Conservation (phyloP, 2,329 filamentous ascomycete species). For the Talaromyces amestolkiae region DNA sequence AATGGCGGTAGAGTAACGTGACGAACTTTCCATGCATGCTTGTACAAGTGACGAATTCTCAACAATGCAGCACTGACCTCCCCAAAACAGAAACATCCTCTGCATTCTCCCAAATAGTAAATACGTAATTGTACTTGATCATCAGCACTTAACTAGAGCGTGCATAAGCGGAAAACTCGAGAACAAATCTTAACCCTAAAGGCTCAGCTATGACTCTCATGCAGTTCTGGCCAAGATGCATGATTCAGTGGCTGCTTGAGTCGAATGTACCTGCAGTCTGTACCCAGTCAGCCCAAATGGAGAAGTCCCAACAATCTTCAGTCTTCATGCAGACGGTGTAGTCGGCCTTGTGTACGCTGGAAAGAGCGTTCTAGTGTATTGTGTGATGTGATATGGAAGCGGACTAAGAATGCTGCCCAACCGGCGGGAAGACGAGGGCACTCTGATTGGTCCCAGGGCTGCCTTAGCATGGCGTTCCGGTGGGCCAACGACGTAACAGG, state of each 20-base stretch:
- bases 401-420: conserved; percentile 1
- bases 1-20: not conserved
- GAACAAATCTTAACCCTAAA: not conserved
- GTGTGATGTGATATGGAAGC: not conserved
- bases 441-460: not conserved
- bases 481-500: not conserved
- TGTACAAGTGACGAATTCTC: not conserved
- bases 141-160: not conserved
- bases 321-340: not conserved
- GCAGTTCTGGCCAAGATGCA: not conserved
- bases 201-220: not conserved
- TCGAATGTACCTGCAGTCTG: not conserved
- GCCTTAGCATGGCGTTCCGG: not conserved
- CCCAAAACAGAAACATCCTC: not conserved
- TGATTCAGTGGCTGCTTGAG: not conserved
- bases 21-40: not conserved
- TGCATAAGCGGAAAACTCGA: not conserved
- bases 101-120: not conserved
- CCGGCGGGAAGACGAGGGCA: not conserved
- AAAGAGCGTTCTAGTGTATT: not conserved
- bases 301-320: not conserved
- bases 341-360: not conserved
- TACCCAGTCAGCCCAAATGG: not conserved
- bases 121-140: not conserved
- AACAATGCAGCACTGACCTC: not conserved